These are phyloP conservation scores for Pleurostoma richardsiae DNA, from an alignment of 2,329 filamentous ascomycete species.

Conservation along the genomic window DNA sequence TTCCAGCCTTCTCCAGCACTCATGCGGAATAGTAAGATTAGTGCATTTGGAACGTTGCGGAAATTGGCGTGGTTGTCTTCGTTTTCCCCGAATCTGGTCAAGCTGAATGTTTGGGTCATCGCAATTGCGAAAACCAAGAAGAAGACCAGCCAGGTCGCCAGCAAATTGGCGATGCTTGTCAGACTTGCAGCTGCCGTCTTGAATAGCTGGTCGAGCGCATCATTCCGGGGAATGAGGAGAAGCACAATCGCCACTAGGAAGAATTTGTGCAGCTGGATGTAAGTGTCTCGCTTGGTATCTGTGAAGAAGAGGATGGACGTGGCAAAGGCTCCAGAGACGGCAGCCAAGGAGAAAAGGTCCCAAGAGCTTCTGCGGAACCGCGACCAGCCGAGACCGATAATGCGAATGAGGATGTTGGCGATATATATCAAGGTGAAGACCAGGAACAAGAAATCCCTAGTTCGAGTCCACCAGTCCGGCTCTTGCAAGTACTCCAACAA, in stretches of 20 bases:
- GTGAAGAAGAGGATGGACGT: conserved; percentile 75
- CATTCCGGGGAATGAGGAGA: conserved; percentile 90
- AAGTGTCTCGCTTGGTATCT: conserved; percentile 52
- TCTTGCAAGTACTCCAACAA: conserved; percentile 83
- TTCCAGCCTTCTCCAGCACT: conserved; percentile 98
- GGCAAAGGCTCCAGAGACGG: conserved; percentile 73
- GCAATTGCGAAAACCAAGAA: conserved; percentile 97
- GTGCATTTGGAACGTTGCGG: conserved; percentile 84
- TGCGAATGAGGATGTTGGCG: conserved; percentile 75
- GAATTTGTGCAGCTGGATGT: conserved; percentile 83
- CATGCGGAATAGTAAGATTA: conserved; percentile 89
- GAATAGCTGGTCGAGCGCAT: conserved; percentile 95
- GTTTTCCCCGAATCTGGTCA: conserved; percentile 76
- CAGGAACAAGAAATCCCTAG: conserved; percentile 74
- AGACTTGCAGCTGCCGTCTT: conserved; percentile 96
- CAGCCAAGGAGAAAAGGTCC: conserved; percentile 84
- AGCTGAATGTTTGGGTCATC: conserved; percentile 89
- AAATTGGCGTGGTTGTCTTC: conserved; percentile 84
- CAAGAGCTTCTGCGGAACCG: conserved; percentile 90
- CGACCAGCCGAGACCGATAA: conserved; percentile 85
- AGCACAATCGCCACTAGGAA: conserved; percentile 88
- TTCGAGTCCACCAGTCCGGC: conserved; percentile 61
- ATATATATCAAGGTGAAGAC: conserved; percentile 77
- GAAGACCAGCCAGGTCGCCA: conserved; percentile 95
- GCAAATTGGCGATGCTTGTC: conserved; percentile 80